These are phyloP conservation scores for Lunularia cruciata DNA, from an alignment of 225 moss, liverwort and hornwort species.

Conservation along the genomic window DNA sequence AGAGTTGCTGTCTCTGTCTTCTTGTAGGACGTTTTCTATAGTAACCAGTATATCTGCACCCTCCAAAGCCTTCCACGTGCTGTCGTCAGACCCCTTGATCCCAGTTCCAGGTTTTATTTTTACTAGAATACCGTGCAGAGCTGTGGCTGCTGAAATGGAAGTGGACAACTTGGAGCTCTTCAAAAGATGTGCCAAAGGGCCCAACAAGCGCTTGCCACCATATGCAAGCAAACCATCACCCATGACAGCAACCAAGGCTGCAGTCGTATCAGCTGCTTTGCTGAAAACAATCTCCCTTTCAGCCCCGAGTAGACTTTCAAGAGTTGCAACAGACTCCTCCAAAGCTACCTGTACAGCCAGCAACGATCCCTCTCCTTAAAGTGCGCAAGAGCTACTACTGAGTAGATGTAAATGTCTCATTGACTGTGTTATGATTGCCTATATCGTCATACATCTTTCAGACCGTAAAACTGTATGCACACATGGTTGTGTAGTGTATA, in stretches of 20 bases:
- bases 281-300: slow-evolving; percentile 65
- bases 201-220: slow-evolving; percentile 47
- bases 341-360: slow-evolving; percentile 40
- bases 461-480: too few species aligned
- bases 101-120: slow-evolving; percentile 44
- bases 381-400: background rate
- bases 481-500: too few species aligned
- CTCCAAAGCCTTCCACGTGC: slow-evolving; percentile 60
- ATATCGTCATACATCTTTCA: too few species aligned
- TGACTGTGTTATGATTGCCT: background rate
- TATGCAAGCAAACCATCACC: slow-evolving; percentile 57
- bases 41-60: slow-evolving; percentile 52
- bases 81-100: slow-evolving; percentile 44
- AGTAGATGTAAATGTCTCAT: background rate
- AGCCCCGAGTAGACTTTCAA: slow-evolving; percentile 62
- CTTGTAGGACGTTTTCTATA: slow-evolving; percentile 47
- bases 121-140: slow-evolving; percentile 58
- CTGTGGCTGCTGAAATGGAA: slow-evolving; percentile 53
- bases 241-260: slow-evolving; percentile 44
- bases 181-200: slow-evolving; percentile 57
- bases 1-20: slow-evolving; percentile 25
- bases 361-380: background rate
- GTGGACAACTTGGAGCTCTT: slow-evolving; percentile 47
- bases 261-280: slow-evolving; percentile 59
- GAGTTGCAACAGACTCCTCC: slow-evolving; percentile 70